Base-by-base conservation (phyloP, 164 flowering plant species). In the Annona cherimola region DNA sequence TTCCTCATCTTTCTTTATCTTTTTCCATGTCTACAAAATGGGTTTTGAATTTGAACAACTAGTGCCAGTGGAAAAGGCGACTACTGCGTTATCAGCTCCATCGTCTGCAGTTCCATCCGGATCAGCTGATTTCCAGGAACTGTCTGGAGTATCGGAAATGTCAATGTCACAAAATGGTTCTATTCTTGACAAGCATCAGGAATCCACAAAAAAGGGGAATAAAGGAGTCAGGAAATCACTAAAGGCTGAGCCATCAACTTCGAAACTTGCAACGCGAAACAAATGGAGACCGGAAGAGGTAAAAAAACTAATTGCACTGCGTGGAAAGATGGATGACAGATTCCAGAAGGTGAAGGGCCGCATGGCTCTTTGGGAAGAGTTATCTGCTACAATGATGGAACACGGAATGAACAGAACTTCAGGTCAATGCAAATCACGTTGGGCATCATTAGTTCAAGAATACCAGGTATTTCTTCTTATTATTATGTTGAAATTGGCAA, bases 291-390 rank as follows among this genome's bases (percentile, higher is more conserved):
- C 93, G 42, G 97, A 89, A 75, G 99, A 95, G 81, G 72, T 93
- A 14, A 86, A 80, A 80, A 88, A 83, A 83, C 81, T 95, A 68
- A 91, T 95, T 61, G 41, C 67, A 76, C 66, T 89, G 85, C 92
- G 99, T 11, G 92, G 91, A 66, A 86, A 90, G 66, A 73, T 93
- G 69, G 81, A 88, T 81, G 74, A 79, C 73, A 83, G 82, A 76
- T 95, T 95, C 75, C 91, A 91, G 82, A 93, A 86, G 66, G 86
- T 79, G 71, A 90, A 83, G 79, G 91, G 92, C 57, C 82, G 99
- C 77, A 95, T 95, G 99, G 91, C 86, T 44, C 89, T 93, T 41
- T 95, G 99, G 99, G 89, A 91, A 81, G 98, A 93, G 88, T 89
- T 95, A 79, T 89, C 97, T 50, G 45, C 76, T 12, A 84, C 70